Evolutionary conservation across 345 rosid species (phyloP).

Genomic region (Pelargonium nanum): DNA sequence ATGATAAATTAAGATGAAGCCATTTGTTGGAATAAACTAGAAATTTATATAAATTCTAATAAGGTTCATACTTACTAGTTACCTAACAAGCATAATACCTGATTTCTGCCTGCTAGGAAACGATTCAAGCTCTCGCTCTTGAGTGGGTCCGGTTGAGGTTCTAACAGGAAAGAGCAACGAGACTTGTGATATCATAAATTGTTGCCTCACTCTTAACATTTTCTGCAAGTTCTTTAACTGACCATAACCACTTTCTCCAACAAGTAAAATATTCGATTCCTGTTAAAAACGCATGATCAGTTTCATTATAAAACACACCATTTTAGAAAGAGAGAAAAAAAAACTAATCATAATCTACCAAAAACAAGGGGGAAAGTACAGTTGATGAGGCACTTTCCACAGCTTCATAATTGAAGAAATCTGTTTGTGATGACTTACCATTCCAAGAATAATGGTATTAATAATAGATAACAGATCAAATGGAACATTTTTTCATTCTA

Average conservation of each 20-base stretch:
- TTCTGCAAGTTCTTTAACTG: conserved; percentile 55
- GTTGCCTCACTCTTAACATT: conserved; percentile 76
- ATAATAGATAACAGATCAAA: no score
- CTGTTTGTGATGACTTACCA: no score
- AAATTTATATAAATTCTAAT: no score
- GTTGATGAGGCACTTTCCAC: no score
- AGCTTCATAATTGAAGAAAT: no score
- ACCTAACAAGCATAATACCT: conserved; percentile 33
- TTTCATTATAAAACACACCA: not conserved
- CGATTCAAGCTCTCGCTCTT: conserved; percentile 92
- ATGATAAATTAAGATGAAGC: not conserved
- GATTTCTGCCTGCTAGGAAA: conserved; percentile 55
- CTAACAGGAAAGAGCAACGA: conserved; percentile 71
- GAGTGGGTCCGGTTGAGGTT: conserved; percentile 60
- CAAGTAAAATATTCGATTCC: conserved; percentile 50
- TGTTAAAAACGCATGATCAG: conserved; percentile 12
- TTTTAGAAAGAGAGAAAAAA: not conserved
- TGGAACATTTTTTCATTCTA: no score
- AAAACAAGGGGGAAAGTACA: no score
- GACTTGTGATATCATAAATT: conserved; percentile 76
- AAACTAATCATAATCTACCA: no score
- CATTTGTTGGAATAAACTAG: no score
- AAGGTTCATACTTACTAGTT: no score
- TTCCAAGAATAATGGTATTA: no score
- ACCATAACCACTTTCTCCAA: conserved; percentile 56